phyloP scores from a whole-genome alignment of 352 stramenopile genomes.

The Pythium brassicae region DNA sequence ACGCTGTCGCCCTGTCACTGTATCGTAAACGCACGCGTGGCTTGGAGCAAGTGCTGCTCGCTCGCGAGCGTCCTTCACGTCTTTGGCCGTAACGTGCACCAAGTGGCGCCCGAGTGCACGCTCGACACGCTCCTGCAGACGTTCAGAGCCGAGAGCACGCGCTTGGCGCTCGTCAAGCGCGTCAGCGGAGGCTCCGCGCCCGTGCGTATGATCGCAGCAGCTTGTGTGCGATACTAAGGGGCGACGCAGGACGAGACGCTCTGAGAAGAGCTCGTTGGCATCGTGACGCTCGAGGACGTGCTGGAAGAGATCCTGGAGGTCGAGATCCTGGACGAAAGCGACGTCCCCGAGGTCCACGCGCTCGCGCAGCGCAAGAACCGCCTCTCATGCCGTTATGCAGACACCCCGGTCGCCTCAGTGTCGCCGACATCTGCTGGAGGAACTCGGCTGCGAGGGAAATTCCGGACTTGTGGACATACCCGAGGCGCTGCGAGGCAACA shows the following conservation, averaged over 20 bases:
- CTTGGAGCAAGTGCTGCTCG: slow-evolving; percentile 56
- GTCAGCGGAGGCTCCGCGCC: slow-evolving; percentile 50
- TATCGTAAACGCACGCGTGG: too few relatives aligned
- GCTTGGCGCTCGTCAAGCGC: slow-evolving; percentile 94
- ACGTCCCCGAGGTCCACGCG: slow-evolving; percentile 49
- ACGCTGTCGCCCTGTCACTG: too few relatives aligned
- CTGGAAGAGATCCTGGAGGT: slow-evolving; percentile 96
- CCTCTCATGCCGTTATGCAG: slow-evolving; percentile 41
- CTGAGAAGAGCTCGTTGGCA: slow-evolving; percentile 90
- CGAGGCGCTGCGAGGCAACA: slow-evolving; percentile 63
- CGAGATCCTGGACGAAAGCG: slow-evolving; percentile 96
- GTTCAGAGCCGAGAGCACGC: slow-evolving; percentile 91
- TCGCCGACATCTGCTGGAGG: slow-evolving; percentile 29
- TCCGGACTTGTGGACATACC: slow-evolving; percentile 51
- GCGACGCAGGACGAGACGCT: slow-evolving; percentile 77
- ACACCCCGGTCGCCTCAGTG: slow-evolving; percentile 37
- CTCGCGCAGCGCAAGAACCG: slow-evolving; percentile 43
- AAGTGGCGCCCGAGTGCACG: slow-evolving; percentile 89
- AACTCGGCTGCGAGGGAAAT: slow-evolving; percentile 56
- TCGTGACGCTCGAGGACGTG: slow-evolving; percentile 98
- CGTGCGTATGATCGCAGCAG: too few relatives aligned
- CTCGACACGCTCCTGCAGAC: slow-evolving; percentile 92
- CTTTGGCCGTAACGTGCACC: slow-evolving; percentile 53
- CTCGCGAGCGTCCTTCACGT: slow-evolving; percentile 68
- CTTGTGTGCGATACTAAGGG: too few relatives aligned